Conservation (phyloP, 768 basidiomycete species). For the Gelatoporia subvermispora region DNA sequence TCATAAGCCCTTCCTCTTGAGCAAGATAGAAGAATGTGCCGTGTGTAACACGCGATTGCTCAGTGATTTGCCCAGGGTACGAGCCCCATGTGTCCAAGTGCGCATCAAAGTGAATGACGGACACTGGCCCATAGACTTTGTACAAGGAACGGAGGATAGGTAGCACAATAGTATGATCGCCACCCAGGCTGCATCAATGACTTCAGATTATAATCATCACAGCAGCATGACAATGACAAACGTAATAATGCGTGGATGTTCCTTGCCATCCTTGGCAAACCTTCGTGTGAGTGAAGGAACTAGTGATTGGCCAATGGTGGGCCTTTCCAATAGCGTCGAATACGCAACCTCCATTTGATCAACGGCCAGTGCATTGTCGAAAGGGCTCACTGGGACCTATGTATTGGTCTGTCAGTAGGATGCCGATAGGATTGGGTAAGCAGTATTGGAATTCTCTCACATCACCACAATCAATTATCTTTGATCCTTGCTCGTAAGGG, state of each 20-base stretch:
- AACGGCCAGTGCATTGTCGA: slow-evolving; percentile 78
- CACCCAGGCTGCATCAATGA: slow-evolving; percentile 44
- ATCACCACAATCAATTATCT: slow-evolving; percentile 81
- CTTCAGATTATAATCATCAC: neutral
- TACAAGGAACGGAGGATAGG: slow-evolving; percentile 79
- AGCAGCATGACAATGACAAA: slow-evolving; percentile 9
- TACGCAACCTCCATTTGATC: slow-evolving; percentile 89
- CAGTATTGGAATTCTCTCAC: no score
- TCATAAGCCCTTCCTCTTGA: slow-evolving; percentile 69
- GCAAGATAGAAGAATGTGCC: slow-evolving; percentile 86
- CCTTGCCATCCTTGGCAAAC: slow-evolving; percentile 51
- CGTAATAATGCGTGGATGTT: slow-evolving; percentile 75
- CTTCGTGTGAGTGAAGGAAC: slow-evolving; percentile 17
- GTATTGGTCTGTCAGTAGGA: neutral
- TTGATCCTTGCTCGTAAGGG: slow-evolving; percentile 54
- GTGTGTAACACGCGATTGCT: slow-evolving; percentile 70
- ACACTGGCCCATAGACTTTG: slow-evolving; percentile 76
- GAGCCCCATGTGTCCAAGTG: slow-evolving; percentile 64
- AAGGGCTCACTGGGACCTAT: slow-evolving; percentile 72
- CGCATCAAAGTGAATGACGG: slow-evolving; percentile 81
- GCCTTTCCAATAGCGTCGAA: slow-evolving; percentile 62
- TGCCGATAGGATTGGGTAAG: neutral
- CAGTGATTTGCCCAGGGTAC: slow-evolving; percentile 37
- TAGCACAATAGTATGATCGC: slow-evolving; percentile 85
- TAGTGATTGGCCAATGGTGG: slow-evolving; percentile 28